These are phyloP conservation scores for Barbatosphaeria neglecta DNA, from an alignment of 495 filamentous ascomycete species.

Conservation along the genomic window DNA sequence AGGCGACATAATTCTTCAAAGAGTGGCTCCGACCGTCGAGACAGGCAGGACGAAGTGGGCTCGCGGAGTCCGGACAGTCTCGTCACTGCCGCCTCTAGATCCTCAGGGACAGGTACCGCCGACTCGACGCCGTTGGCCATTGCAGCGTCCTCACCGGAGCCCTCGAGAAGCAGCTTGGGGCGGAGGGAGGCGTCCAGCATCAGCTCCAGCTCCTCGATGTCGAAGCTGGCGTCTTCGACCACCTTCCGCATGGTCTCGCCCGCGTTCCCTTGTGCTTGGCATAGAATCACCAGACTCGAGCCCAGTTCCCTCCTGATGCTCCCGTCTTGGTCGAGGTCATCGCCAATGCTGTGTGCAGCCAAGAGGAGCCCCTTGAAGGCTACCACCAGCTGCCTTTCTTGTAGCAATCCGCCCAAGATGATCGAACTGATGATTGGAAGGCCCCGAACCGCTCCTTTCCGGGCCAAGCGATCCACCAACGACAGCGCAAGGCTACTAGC, in stretches of 20 bases:
- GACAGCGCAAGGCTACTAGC: slow-evolving; percentile 60
- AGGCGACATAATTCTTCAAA: slow-evolving; percentile 49
- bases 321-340: slow-evolving; percentile 30
- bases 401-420: slow-evolving; percentile 49
- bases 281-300: slow-evolving; percentile 49
- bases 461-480: slow-evolving; percentile 50
- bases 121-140: slow-evolving; percentile 33
- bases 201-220: slow-evolving; percentile 58
- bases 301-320: slow-evolving; percentile 51
- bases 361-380: slow-evolving; percentile 52
- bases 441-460: slow-evolving; percentile 43
- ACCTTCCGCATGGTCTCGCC: slow-evolving; percentile 47
- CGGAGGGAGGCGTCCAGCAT: slow-evolving; percentile 55
- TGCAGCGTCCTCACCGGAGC: slow-evolving; percentile 35
- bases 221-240: slow-evolving; percentile 48
- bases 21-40: slow-evolving; percentile 23
- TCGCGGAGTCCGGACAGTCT: slow-evolving; percentile 25
- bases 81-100: slow-evolving; percentile 11
- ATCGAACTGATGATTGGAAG: slow-evolving; percentile 48
- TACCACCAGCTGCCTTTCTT: slow-evolving; percentile 45
- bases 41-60: slow-evolving; percentile 34
- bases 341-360: slow-evolving; percentile 40
- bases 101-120: slow-evolving; percentile 3
- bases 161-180: slow-evolving; percentile 21
- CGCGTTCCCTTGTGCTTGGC: slow-evolving; percentile 36